phyloP scores from a whole-genome alignment of 495 filamentous ascomycete species.

The Apodospora peruviana region DNA sequence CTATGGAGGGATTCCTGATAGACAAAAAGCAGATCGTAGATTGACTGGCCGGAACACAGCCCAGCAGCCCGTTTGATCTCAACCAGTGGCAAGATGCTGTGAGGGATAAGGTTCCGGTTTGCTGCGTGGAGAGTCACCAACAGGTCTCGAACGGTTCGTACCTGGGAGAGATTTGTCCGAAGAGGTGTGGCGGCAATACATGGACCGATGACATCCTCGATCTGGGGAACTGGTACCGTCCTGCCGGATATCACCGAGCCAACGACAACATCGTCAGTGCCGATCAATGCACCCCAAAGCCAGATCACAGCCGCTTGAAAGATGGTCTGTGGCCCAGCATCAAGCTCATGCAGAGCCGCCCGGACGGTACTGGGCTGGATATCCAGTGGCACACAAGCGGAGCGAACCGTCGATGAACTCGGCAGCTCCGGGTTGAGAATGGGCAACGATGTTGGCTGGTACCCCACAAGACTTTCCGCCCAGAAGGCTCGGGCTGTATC shows the following conservation, averaged over 20 bases:
- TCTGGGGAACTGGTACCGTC: slow-evolving; percentile 55
- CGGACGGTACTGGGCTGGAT: slow-evolving; percentile 11
- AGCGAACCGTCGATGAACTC: slow-evolving; percentile 6
- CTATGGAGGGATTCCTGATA: slow-evolving; percentile 66
- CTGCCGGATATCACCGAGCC: slow-evolving; percentile 74
- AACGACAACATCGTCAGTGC: slow-evolving; percentile 62
- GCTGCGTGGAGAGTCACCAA: slow-evolving; percentile 52
- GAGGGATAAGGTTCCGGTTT: slow-evolving; percentile 54
- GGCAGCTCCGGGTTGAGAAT: slow-evolving; percentile 25
- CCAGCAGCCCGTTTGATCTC: slow-evolving; percentile 59
- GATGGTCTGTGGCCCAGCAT: slow-evolving; percentile 49
- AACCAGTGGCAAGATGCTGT: slow-evolving; percentile 53
- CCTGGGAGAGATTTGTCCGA: slow-evolving; percentile 46
- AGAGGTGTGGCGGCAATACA: slow-evolving; percentile 66
- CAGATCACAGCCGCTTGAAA: slow-evolving; percentile 67
- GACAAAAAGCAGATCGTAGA: slow-evolving; percentile 69
- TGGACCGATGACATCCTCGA: slow-evolving; percentile 69
- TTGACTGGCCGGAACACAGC: slow-evolving; percentile 35
- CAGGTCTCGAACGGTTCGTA: slow-evolving; percentile 49
- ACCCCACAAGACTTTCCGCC: slow-evolving; percentile 45
- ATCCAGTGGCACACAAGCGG: slow-evolving; percentile 14
- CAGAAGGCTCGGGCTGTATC: slow-evolving; percentile 47
- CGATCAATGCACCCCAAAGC: slow-evolving; percentile 56
- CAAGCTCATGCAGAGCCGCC: slow-evolving; percentile 6
- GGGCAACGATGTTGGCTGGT: slow-evolving; percentile 34